Evolutionary conservation across 176 grass and related monocot species (phyloP).

Genomic region (Alopecurus myosuroides): DNA sequence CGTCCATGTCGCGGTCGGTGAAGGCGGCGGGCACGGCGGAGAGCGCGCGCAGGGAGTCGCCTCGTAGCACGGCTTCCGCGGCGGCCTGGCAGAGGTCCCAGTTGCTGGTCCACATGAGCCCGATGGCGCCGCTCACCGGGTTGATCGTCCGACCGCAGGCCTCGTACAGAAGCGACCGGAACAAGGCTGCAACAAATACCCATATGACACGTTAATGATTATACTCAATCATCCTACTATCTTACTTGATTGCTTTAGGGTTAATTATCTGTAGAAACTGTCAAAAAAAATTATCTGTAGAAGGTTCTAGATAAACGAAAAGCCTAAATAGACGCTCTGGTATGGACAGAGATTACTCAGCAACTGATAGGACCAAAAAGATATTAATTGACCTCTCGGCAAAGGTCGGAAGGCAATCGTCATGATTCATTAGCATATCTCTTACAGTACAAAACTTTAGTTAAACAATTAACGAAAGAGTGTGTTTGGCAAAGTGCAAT

Average conservation of each 20-base stretch:
- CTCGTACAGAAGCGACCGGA: constrained; percentile 73
- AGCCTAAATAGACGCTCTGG: too few relatives aligned
- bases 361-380: neutral
- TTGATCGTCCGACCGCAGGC: constrained; percentile 78
- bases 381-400: neutral
- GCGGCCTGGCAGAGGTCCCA: constrained; percentile 89
- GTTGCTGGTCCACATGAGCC: constrained; percentile 72
- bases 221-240: too few relatives aligned
- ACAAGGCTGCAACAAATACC: constrained; percentile 44
- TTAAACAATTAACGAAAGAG: neutral
- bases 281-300: neutral
- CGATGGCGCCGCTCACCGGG: constrained; percentile 68
- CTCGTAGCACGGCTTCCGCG: constrained; percentile 56
- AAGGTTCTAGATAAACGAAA: neutral
- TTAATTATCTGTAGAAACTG: neutral
- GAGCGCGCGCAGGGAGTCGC: constrained; percentile 45
- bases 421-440: constrained; percentile 23
- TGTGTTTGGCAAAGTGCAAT: constrained; percentile 15
- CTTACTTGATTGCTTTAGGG: too few relatives aligned
- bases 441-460: neutral
- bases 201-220: neutral
- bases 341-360: too few relatives aligned
- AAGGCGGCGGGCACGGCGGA: constrained; percentile 32
- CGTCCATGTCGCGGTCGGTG: constrained; percentile 38
- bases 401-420: neutral